These are phyloP conservation scores for Psophocarpus tetragonolobus DNA, from an alignment of 306 rosid genomes.

Conservation along the genomic window DNA sequence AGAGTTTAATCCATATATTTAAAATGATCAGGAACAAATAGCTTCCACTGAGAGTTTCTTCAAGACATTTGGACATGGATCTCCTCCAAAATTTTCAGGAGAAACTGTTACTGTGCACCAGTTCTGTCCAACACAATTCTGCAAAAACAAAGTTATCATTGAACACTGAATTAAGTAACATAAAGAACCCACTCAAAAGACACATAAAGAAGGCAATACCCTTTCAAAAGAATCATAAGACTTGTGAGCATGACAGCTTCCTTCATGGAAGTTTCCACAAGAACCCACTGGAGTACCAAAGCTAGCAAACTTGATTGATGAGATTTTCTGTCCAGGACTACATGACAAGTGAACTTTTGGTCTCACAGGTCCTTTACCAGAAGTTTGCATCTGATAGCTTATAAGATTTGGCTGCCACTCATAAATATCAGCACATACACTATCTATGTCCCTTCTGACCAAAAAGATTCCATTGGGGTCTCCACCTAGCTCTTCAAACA, in stretches of 20 bases:
- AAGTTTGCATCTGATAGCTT: conserved; percentile 76
- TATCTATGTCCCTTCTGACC: conserved; percentile 84
- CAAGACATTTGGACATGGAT: conserved; percentile 93
- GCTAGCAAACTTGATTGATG: conserved; percentile 91
- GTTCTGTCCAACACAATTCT: conserved; percentile 86
- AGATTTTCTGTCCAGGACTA: conserved; percentile 80
- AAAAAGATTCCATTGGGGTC: conserved; percentile 81
- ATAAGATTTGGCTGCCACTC: conserved; percentile 95
- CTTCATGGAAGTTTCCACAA: conserved; percentile 89
- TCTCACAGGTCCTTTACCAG: conserved; percentile 77
- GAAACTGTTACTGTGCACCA: conserved; percentile 76
- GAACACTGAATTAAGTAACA: conserved; percentile 1
- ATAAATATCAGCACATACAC: conserved; percentile 80
- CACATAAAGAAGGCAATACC: conserved; percentile 47
- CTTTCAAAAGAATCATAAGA: conserved; percentile 80
- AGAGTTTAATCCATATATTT: conserved; percentile 31
- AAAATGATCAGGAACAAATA: conserved; percentile 66
- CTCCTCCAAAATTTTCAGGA: conserved; percentile 90
- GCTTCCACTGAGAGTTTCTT: conserved; percentile 95
- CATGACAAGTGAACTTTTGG: conserved; percentile 90
- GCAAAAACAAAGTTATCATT: conserved; percentile 38
- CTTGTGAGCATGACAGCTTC: conserved; percentile 89
- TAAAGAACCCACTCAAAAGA: neutral
- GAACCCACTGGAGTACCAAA: conserved; percentile 85
- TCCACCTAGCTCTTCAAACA: conserved; percentile 92